Percentiles rank a stretch among this genome's conserved stretches.
phyloP scores from a whole-genome alignment of 768 basidiomycete genomes.

The Gloeophyllum trabeum region DNA sequence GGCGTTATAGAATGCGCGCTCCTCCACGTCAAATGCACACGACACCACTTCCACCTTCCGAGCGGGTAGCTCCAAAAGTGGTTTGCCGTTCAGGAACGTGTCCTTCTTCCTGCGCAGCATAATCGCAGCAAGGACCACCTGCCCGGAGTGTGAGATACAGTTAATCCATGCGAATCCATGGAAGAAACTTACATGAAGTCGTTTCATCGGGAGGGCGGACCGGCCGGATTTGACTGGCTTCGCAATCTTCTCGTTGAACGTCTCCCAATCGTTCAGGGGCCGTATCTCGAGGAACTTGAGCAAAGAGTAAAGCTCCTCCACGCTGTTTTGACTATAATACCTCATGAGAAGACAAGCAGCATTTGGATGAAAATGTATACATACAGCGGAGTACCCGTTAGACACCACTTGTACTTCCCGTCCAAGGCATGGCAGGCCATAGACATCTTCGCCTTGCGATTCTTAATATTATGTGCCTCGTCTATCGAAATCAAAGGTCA shows the following conservation, averaged over 20 bases:
- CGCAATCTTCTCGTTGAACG: conserved; percentile 70
- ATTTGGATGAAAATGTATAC: conserved; percentile 3
- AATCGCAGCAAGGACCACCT: conserved; percentile 74
- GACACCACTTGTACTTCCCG: conserved; percentile 76
- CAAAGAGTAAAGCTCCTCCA: conserved; percentile 83
- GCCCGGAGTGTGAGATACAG: not conserved
- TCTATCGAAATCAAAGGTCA: conserved; percentile 29
- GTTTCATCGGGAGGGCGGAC: conserved; percentile 65
- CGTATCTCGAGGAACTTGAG: conserved; percentile 80
- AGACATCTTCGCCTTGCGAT: conserved; percentile 65
- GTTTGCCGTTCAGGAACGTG: conserved; percentile 64
- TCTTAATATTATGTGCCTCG: conserved; percentile 94
- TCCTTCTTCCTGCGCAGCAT: conserved; percentile 88
- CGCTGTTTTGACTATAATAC: conserved; percentile 65
- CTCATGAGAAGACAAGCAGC: not conserved
- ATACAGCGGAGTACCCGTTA: conserved; percentile 77
- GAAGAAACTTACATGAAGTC: conserved; percentile 49
- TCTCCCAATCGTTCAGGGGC: conserved; percentile 70
- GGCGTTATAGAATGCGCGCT: conserved; percentile 69
- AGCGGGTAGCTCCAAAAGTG: conserved; percentile 69
- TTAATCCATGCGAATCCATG: not conserved
- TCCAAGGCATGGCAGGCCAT: conserved; percentile 71
- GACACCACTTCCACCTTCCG: conserved; percentile 60
- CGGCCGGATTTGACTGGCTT: conserved; percentile 68
- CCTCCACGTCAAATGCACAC: conserved; percentile 68